phyloP scores from a whole-genome alignment of 2,329 filamentous ascomycete genomes.

The Aspergillus unguis region DNA sequence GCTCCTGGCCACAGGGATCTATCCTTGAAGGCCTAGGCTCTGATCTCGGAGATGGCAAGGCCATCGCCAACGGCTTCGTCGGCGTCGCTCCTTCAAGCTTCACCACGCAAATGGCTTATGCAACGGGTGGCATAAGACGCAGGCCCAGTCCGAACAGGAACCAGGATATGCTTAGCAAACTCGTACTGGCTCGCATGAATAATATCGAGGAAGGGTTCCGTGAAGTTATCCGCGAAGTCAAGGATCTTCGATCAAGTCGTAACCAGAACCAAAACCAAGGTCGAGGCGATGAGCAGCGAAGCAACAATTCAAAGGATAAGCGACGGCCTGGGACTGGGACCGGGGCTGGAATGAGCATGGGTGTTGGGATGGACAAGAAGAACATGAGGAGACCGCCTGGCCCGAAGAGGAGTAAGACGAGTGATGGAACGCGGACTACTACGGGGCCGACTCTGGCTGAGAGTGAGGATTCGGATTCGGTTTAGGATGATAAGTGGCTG shows the following conservation, averaged over 20 bases:
- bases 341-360: no score
- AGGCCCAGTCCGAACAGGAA: slow-evolving; percentile 46
- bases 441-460: slow-evolving; percentile 4
- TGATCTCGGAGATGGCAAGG: slow-evolving; percentile 63
- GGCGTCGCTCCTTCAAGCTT: slow-evolving; percentile 70
- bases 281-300: slow-evolving; percentile 25
- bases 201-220: slow-evolving; percentile 87
- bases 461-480: background rate
- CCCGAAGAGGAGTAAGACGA: slow-evolving; percentile 19
- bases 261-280: slow-evolving; percentile 31
- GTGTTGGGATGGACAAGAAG: slow-evolving; percentile 9
- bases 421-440: slow-evolving; percentile 16
- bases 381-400: slow-evolving; percentile 22
- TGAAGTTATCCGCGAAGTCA: slow-evolving; percentile 79
- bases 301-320: slow-evolving; percentile 20
- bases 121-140: slow-evolving; percentile 59
- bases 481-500: background rate
- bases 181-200: slow-evolving; percentile 88
- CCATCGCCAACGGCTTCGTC: slow-evolving; percentile 60
- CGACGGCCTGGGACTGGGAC: background rate
- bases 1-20: slow-evolving; percentile 52
- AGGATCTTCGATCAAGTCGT: slow-evolving; percentile 49
- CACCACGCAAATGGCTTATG: slow-evolving; percentile 74
- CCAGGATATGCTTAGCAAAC: slow-evolving; percentile 71
- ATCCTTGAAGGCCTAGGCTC: slow-evolving; percentile 72